Base-by-base conservation (phyloP, 805 yeast species). In the Ogataea pilisensis region DNA sequence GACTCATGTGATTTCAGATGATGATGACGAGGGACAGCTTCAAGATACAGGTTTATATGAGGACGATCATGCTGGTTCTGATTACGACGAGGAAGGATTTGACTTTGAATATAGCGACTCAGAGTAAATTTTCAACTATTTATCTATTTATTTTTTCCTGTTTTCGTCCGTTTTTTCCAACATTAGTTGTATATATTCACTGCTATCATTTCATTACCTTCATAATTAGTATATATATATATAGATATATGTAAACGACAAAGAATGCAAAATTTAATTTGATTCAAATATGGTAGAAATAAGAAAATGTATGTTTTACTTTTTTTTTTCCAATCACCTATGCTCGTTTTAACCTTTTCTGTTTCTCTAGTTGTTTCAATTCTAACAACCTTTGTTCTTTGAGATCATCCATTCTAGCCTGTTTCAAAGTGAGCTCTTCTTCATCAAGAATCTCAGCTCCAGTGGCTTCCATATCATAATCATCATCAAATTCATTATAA, bases 391-490 rank as follows among this genome's bases (percentile, higher is more conserved):
- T 76, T 54, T 76, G 77, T 58, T 90, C 97, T 38, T 73, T 66
- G 36, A 70, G 66, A 55, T 91, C 99, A 57, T 93, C 99, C 30
- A 72, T 47, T 50, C 76, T 73, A 0, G 95, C 99, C 40, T 72
- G 73, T 37, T 72, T 72, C 28, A 79, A 69, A 11, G 96, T 82
- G 26, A 75, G 55, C 45, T 68, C 75, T 62, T 91, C 99, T 55
- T 91, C 99, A 42, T 78, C 85, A 31, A 88, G 65, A 19, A 93
- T 78, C 48, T 91, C 97, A 21, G 81, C 81, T 21, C 96, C 97
- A 1, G 93, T 83, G 3, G 96, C 96, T 58, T 91, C 98, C 97
- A 93, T 91, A 54, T 86, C 88, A 25, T 74, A 75, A 7, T 75
- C 72, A 40, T 71, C 66, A 28, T 64, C 62, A 21, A 66, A 58